Percentiles rank a stretch among this genome's conserved stretches.
Conservation (phyloP, 2,329 filamentous ascomycete species). For the Fusarium keratoplasticum region DNA sequence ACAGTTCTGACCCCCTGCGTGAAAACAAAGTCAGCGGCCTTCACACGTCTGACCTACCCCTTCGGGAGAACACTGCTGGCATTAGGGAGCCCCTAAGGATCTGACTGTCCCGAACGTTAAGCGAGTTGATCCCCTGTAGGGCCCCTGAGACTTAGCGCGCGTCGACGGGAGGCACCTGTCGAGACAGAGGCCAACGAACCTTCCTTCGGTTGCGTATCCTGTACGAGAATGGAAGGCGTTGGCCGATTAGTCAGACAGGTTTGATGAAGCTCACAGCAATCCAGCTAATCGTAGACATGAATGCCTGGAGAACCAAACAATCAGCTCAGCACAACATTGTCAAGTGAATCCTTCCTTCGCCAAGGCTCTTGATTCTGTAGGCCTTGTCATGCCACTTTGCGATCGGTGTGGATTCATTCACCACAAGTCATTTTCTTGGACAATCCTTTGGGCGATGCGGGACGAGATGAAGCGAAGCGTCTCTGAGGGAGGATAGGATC, state of each 20-base stretch:
- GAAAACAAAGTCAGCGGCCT: conserved; percentile 1
- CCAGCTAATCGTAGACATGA: neutral
- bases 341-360: conserved; percentile 11
- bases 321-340: neutral
- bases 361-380: neutral
- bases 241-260: conserved; percentile 1
- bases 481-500: conserved; percentile 1
- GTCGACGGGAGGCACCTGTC: neutral
- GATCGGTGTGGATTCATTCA: neutral
- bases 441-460: conserved; percentile 1
- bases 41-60: conserved; percentile 14
- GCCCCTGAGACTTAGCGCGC: conserved; percentile 10
- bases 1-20: conserved; percentile 1
- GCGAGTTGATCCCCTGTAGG: conserved; percentile 28
- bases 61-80: conserved; percentile 16
- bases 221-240: conserved; percentile 7
- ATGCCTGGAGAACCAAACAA: neutral
- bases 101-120: conserved; percentile 28
- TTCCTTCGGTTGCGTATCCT: neutral
- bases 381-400: neutral
- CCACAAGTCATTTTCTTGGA: neutral
- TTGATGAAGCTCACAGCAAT: neutral
- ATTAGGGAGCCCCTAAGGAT: neutral
- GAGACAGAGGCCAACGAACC: neutral
- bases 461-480: conserved; percentile 8